Base-by-base conservation (phyloP, 805 yeast species). In the Zygotorulaspora danielsina region DNA sequence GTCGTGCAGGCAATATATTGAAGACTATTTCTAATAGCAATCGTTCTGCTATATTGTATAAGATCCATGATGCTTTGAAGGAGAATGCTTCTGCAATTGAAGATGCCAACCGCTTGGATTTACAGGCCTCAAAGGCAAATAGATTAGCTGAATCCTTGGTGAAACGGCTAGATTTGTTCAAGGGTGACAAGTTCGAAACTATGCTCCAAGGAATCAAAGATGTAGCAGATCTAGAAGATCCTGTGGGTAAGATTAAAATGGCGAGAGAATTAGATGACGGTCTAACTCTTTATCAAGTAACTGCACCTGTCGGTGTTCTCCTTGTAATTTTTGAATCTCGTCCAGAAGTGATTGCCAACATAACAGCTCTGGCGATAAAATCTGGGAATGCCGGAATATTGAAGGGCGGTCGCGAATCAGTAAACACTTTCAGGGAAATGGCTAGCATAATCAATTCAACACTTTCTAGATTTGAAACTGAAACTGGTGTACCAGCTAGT, bases 291-390 rank as follows among this genome's bases (percentile, higher is more conserved):
- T 83, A 79, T 63, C 71, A 96, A 57, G 73, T 90, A 9, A 82
- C 96, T 4, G 84, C 96, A 19, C 98, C 99, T 10, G 88, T 93
- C 4, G 99, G 99, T 13, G 97, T 87, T 0, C 64, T 93, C 32
- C 70, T 93, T 45, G 88, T 93, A 32, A 94, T 93, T 39, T 93
- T 93, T 61, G 99, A 93, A 65, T 79, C 95, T 20, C 76, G 99
- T 56, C 99, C 99, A 26, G 99, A 93, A 61, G 98, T 93, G 8
- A 93, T 93, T 68, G 98, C 98, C 39, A 94, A 93, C 60, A 93
- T 93, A 55, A 83, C 96, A 10, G 93, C 98, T 0, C 71, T 93
- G 54, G 96, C 97, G 13, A 81, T 93, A 59, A 93, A 94, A 63
- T 87, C 96, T 2, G 97, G 97, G 34, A 93, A 93, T 60, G 84